These are phyloP conservation scores for Sarocladium brachiariae DNA, from an alignment of 2,329 filamentous ascomycete species.

Conservation along the genomic window DNA sequence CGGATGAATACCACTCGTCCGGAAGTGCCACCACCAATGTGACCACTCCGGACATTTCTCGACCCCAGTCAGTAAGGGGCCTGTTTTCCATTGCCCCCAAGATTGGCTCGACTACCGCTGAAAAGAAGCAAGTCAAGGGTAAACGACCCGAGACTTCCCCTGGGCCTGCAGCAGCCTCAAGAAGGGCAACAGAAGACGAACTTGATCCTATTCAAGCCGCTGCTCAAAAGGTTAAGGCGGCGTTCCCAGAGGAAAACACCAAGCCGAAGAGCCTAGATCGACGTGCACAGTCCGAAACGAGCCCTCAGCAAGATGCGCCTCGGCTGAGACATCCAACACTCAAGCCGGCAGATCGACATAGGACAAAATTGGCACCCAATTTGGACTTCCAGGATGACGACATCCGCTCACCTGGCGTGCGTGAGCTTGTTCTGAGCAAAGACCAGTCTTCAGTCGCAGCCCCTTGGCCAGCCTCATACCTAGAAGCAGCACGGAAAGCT, in stretches of 20 bases:
- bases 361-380: slow-evolving; percentile 2
- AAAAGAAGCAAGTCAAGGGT: background rate
- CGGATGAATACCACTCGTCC: slow-evolving; percentile 29
- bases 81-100: slow-evolving; percentile 15
- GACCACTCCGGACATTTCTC: slow-evolving; percentile 33
- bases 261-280: slow-evolving; percentile 13
- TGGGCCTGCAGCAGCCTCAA: background rate
- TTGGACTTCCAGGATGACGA: background rate
- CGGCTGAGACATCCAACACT: slow-evolving; percentile 33
- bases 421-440: slow-evolving; percentile 16
- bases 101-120: background rate
- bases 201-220: slow-evolving; percentile 24
- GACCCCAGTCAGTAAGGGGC: slow-evolving; percentile 32
- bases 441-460: slow-evolving; percentile 11
- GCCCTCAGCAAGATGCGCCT: slow-evolving; percentile 14
- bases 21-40: slow-evolving; percentile 28
- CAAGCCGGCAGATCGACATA: slow-evolving; percentile 20
- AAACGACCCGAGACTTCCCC: background rate
- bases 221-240: slow-evolving; percentile 24
- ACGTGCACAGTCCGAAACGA: slow-evolving; percentile 14
- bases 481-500: slow-evolving; percentile 16
- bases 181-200: slow-evolving; percentile 13
- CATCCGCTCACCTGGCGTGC: background rate
- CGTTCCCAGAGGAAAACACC: slow-evolving; percentile 20
- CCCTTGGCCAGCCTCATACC: slow-evolving; percentile 15